Percentiles rank a stretch among this genome's conserved stretches.
Evolutionary conservation across 352 stramenopile genomes (phyloP).

Genomic region (Pythium pyrilobum): DNA sequence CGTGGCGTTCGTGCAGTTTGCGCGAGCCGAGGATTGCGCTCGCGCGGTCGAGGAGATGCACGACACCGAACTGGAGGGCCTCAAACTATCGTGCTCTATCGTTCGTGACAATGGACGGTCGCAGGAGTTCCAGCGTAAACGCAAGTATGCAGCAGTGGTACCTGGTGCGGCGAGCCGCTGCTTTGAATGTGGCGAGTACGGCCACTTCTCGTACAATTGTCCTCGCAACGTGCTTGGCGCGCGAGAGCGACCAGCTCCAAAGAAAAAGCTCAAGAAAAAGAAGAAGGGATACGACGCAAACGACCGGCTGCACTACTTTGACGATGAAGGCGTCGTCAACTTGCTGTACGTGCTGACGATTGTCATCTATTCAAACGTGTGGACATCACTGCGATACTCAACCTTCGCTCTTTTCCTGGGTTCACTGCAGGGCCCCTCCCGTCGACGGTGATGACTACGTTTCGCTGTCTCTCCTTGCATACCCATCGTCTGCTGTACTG

Average conservation of each 20-base stretch:
- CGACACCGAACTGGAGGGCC: slow-evolving; percentile 49
- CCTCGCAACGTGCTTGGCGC: slow-evolving; percentile 75
- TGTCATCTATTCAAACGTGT: slow-evolving; percentile 1
- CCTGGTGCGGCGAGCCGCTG: slow-evolving; percentile 45
- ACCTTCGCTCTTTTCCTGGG: not conserved
- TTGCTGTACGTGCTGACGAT: slow-evolving; percentile 42
- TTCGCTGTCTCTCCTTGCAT: slow-evolving; percentile 65
- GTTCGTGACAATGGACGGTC: slow-evolving; percentile 78
- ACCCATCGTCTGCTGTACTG: no score
- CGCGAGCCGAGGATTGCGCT: slow-evolving; percentile 50
- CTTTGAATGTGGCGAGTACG: slow-evolving; percentile 78
- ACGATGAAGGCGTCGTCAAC: slow-evolving; percentile 53
- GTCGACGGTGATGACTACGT: slow-evolving; percentile 44
- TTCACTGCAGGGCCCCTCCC: slow-evolving; percentile 34
- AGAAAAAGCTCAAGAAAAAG: slow-evolving; percentile 57
- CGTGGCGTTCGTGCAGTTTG: slow-evolving; percentile 86
- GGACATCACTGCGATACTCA: not conserved
- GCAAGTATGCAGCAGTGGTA: slow-evolving; percentile 38
- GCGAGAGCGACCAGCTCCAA: slow-evolving; percentile 46
- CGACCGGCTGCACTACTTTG: slow-evolving; percentile 63
- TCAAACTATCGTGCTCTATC: slow-evolving; percentile 59
- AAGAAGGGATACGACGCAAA: slow-evolving; percentile 55
- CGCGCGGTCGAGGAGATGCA: slow-evolving; percentile 52
- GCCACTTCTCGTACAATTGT: slow-evolving; percentile 82
- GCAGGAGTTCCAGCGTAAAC: slow-evolving; percentile 73